Conservation (phyloP, 805 yeast genomes). For the Zygosaccharomyces siamensis region DNA sequence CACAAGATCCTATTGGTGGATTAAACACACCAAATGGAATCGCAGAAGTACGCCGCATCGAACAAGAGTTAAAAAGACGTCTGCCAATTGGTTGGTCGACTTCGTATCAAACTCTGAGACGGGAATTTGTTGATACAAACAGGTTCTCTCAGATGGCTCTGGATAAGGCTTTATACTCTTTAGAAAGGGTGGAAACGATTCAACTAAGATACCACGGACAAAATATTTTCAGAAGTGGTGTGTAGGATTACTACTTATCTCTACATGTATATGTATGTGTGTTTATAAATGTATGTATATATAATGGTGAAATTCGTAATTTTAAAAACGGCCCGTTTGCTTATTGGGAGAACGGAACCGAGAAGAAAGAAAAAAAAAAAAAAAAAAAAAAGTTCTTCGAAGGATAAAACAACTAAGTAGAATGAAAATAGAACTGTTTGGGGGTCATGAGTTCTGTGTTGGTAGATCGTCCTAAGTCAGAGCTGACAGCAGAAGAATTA, state of each 20-base stretch:
- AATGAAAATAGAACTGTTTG: background rate
- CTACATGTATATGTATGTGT: too few species aligned
- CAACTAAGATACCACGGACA: constrained; percentile 85
- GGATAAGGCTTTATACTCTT: constrained; percentile 72
- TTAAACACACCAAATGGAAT: constrained; percentile 49
- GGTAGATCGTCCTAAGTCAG: constrained; percentile 69
- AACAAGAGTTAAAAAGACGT: constrained; percentile 79
- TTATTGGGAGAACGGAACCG: too few species aligned
- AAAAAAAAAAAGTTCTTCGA: background rate
- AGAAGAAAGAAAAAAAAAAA: background rate
- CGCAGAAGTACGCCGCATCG: constrained; percentile 72
- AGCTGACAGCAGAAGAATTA: constrained; percentile 73
- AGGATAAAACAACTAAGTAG: background rate
- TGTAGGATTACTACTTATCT: constrained; percentile 30
- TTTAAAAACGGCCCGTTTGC: too few species aligned
- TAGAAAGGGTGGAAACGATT: constrained; percentile 84
- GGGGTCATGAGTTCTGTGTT: constrained; percentile 45
- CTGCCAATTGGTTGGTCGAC: constrained; percentile 97
- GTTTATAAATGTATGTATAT: too few species aligned
- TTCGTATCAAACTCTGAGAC: constrained; percentile 72
- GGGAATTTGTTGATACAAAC: constrained; percentile 71
- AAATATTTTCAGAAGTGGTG: constrained; percentile 71
- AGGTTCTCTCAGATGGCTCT: constrained; percentile 64
- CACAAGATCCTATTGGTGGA: constrained; percentile 46
- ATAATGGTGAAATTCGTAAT: too few species aligned